These are phyloP conservation scores for Bertia moriformis DNA, from an alignment of 2,329 filamentous ascomycete genomes.

Conservation along the genomic window DNA sequence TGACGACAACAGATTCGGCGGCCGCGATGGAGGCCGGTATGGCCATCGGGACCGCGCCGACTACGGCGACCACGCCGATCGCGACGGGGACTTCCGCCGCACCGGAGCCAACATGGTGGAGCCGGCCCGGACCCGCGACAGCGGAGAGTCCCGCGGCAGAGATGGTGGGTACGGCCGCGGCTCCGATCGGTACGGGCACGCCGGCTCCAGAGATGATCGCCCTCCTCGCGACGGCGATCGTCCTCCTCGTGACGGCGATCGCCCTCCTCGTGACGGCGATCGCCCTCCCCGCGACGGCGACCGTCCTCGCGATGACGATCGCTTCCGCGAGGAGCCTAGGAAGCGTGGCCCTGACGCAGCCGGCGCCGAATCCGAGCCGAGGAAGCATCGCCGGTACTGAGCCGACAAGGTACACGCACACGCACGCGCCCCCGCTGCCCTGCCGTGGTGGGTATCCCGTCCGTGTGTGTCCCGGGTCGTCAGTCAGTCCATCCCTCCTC, in stretches of 20 bases:
- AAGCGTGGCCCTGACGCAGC: constrained; percentile 66
- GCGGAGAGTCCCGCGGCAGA: constrained; percentile 11
- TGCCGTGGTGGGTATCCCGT: constrained; percentile 17
- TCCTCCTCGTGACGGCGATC: no score
- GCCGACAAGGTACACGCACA: no score
- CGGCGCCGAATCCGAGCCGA: constrained; percentile 65
- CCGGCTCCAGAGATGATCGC: no score
- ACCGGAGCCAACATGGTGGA: neutral
- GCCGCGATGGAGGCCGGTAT: constrained; percentile 21
- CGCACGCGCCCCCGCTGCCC: no score
- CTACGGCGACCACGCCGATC: constrained; percentile 18
- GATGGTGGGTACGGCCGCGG: no score
- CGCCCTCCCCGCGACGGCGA: constrained; percentile 17
- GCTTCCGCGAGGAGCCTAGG: constrained; percentile 32
- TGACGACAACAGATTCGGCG: constrained; percentile 39
- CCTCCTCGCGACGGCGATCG: no score
- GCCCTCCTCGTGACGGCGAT: constrained; percentile 13
- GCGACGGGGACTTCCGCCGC: constrained; percentile 12
- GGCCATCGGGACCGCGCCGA: constrained; percentile 36
- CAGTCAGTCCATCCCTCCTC: constrained; percentile 10
- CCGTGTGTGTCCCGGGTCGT: constrained; percentile 13
- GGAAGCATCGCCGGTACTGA: constrained; percentile 52
- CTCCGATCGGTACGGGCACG: no score
- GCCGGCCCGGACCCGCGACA: constrained; percentile 12
- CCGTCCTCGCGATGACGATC: constrained; percentile 55